phyloP scores from a whole-genome alignment of 148 eudicot species.

The Rhododendron ovatum region DNA sequence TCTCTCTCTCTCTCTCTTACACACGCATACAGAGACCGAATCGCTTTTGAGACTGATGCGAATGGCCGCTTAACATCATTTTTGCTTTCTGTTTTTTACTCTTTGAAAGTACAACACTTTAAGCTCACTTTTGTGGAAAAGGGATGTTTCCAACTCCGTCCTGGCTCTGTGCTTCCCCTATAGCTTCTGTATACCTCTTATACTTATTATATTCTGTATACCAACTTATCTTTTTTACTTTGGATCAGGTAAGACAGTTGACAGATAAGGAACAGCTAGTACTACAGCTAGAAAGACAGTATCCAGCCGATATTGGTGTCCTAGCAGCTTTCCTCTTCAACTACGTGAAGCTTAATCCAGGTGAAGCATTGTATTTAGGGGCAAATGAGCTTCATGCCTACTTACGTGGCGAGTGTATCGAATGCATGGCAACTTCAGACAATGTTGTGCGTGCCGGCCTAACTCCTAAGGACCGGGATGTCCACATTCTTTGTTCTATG shows the following conservation, averaged over 20 bases:
- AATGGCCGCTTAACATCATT: not conserved
- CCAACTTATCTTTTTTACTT: not conserved
- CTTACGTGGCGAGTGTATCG: slow-evolving; percentile 76
- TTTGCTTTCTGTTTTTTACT: not conserved
- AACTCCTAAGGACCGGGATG: slow-evolving; percentile 81
- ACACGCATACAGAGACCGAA: not conserved
- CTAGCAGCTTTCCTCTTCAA: slow-evolving; percentile 77
- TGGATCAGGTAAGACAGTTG: slow-evolving; percentile 37
- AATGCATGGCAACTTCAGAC: slow-evolving; percentile 98
- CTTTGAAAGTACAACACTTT: not conserved
- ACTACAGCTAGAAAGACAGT: slow-evolving; percentile 64
- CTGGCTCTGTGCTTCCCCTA: not conserved
- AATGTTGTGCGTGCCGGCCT: slow-evolving; percentile 97
- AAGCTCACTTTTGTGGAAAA: not conserved
- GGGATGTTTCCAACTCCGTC: not conserved
- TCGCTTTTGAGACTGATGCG: not conserved
- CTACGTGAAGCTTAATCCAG: slow-evolving; percentile 73
- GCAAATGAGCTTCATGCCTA: slow-evolving; percentile 98
- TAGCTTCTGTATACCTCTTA: not conserved
- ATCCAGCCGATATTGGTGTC: slow-evolving; percentile 82
- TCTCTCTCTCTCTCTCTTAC: not conserved
- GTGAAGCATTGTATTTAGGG: slow-evolving; percentile 79
- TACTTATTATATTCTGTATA: not conserved
- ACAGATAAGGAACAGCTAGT: slow-evolving; percentile 74
- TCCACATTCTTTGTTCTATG: slow-evolving; percentile 73